Evolutionary conservation across 2,329 filamentous ascomycete species (phyloP).

Genomic region (Penicillium capsulatum): DNA sequence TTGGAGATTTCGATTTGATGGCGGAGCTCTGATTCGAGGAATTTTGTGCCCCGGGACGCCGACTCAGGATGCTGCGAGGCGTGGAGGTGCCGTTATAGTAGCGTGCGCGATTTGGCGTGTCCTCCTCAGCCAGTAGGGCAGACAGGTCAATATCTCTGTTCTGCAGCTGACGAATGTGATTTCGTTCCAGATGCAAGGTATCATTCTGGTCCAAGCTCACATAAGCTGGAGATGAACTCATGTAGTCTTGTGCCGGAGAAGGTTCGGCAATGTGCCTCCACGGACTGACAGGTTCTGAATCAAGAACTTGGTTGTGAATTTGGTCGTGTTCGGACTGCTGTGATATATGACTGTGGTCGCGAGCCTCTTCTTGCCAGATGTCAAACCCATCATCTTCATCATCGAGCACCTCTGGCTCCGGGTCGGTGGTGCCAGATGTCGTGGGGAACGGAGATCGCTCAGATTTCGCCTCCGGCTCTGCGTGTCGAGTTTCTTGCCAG

Average conservation of each 20-base stretch:
- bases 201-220: constrained; percentile 29
- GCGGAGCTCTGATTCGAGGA: constrained; percentile 12
- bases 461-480: no score
- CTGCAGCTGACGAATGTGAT: constrained; percentile 31
- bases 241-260: constrained; percentile 20
- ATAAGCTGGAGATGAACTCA: constrained; percentile 27
- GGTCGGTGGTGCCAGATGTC: no score
- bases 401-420: no score
- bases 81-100: constrained; percentile 37
- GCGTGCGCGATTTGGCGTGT: constrained; percentile 36
- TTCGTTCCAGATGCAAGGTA: constrained; percentile 29
- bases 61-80: constrained; percentile 23
- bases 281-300: constrained; percentile 28
- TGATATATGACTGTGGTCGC: constrained; percentile 34
- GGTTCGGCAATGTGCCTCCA: constrained; percentile 28
- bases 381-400: constrained; percentile 36
- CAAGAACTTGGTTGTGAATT: no score
- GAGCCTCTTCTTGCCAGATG: constrained; percentile 47
- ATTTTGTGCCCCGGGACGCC: constrained; percentile 12
- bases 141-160: constrained; percentile 37
- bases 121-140: constrained; percentile 27
- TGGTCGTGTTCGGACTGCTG: no score
- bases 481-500: constrained; percentile 38
- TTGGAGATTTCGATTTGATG: constrained; percentile 14
- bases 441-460: no score